Percentiles rank a stretch among this genome's conserved stretches.
phyloP scores from a whole-genome alignment of 2,329 filamentous ascomycete species.

The Teratosphaeriaceae sp. region DNA sequence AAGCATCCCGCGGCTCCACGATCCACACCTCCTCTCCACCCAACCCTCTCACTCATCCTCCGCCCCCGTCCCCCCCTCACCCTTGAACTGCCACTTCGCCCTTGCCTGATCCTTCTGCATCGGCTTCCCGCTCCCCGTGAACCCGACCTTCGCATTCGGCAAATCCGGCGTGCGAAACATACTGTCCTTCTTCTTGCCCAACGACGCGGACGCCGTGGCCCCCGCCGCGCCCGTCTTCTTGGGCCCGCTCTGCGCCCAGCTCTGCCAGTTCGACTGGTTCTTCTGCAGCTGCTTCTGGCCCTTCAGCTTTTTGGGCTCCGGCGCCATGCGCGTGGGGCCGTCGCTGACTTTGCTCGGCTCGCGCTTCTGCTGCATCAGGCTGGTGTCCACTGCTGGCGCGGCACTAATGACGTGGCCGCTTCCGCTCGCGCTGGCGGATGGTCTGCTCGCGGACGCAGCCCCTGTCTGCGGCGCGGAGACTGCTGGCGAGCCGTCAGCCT shows the following conservation, averaged over 20 bases:
- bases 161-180: conserved; percentile 64
- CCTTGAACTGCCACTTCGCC: conserved; percentile 20
- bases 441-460: conserved; percentile 32
- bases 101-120: conserved; percentile 75
- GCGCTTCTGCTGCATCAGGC: conserved; percentile 55
- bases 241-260: conserved; percentile 68
- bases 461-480: conserved; percentile 28
- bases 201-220: conserved; percentile 3
- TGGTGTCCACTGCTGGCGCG: conserved; percentile 59
- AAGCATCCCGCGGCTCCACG: too few species aligned
- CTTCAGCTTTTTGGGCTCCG: conserved; percentile 69
- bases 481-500: conserved; percentile 68
- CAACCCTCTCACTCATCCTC: conserved; percentile 10
- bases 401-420: conserved; percentile 59
- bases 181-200: conserved; percentile 26
- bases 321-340: conserved; percentile 38
- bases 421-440: conserved; percentile 31
- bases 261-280: conserved; percentile 90
- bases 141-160: conserved; percentile 83
- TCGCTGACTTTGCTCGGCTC: conserved; percentile 58
- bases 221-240: conserved; percentile 19
- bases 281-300: conserved; percentile 88
- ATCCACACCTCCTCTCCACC: too few species aligned
- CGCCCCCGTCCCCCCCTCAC: conserved; percentile 2
- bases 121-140: conserved; percentile 87